phyloP scores from a whole-genome alignment of 2,329 filamentous ascomycete genomes.

The Cordyceps fumosorosea region DNA sequence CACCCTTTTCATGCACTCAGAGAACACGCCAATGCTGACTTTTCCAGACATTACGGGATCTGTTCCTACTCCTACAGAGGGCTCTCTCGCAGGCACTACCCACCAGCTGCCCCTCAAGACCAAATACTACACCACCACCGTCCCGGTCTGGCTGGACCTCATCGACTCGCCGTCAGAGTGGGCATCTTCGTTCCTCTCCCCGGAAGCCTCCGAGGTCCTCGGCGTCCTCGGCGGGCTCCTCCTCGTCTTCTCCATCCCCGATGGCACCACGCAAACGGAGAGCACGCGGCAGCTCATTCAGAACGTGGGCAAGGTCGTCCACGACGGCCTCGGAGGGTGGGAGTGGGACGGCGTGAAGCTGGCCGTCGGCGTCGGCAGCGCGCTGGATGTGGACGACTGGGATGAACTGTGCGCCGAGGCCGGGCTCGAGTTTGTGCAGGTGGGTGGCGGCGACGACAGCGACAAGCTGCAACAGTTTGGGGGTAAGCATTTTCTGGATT shows the following conservation, averaged over 20 bases:
- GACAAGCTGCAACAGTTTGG: constrained; percentile 48
- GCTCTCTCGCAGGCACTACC: constrained; percentile 51
- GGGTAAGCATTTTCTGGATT: constrained; percentile 40
- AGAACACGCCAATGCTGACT: neutral
- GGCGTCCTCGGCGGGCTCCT: constrained; percentile 54
- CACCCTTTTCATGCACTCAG: neutral
- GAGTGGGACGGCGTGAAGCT: constrained; percentile 59
- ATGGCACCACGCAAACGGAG: constrained; percentile 6
- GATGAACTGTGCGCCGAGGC: constrained; percentile 52
- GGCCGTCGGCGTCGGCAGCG: constrained; percentile 48
- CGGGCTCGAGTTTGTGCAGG: constrained; percentile 58
- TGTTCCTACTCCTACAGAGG: constrained; percentile 30
- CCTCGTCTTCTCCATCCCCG: constrained; percentile 28
- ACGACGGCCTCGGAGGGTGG: constrained; percentile 52
- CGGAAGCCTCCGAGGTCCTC: constrained; percentile 58
- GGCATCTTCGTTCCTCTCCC: constrained; percentile 51
- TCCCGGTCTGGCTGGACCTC: constrained; percentile 64
- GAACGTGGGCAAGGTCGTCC: constrained; percentile 48
- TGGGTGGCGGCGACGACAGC: constrained; percentile 30
- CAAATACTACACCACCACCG: constrained; percentile 51
- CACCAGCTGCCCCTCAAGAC: constrained; percentile 51
- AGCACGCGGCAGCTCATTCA: constrained; percentile 38
- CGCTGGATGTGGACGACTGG: constrained; percentile 47
- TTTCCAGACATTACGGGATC: constrained; percentile 47
- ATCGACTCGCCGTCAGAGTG: constrained; percentile 46